A percentile compares a stretch with the other conserved stretches of the same genome.
phyloP scores from a whole-genome alignment of 1,284 basidiomycete genomes.

The Ustilago trichophora region DNA sequence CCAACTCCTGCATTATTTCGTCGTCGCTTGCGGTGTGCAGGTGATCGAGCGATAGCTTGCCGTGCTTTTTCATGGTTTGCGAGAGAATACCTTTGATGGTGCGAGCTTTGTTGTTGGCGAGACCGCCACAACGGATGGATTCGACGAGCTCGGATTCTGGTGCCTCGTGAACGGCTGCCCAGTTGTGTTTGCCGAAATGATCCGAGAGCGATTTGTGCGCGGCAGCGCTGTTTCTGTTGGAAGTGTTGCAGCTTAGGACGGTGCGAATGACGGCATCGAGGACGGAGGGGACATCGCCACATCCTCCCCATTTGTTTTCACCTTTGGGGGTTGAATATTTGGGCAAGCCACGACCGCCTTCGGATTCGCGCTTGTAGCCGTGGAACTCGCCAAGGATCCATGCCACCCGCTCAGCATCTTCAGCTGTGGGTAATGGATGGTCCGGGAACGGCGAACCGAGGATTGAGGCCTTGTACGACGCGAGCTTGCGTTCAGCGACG shows the following conservation, averaged over 20 bases:
- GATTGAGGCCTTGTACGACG: conserved; percentile 40
- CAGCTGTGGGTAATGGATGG: conserved; percentile 43
- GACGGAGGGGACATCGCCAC: conserved; percentile 65
- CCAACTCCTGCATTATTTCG: conserved; percentile 73
- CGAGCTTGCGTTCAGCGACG: conserved; percentile 50
- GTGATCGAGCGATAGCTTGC: conserved; percentile 67
- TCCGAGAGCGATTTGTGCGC: conserved; percentile 74
- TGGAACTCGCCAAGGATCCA: conserved; percentile 55
- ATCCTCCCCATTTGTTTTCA: conserved; percentile 46
- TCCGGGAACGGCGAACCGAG: conserved; percentile 49
- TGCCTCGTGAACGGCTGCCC: conserved; percentile 73
- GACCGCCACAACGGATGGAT: conserved; percentile 75
- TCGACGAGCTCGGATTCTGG: conserved; percentile 72
- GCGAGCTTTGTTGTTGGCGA: conserved; percentile 78
- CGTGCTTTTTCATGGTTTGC: conserved; percentile 37
- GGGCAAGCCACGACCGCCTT: conserved; percentile 42
- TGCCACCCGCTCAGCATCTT: conserved; percentile 54
- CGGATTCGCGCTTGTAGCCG: conserved; percentile 48
- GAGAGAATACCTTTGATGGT: conserved; percentile 69
- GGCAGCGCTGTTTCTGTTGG: conserved; percentile 73
- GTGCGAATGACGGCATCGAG: conserved; percentile 78
- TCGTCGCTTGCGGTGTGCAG: conserved; percentile 70
- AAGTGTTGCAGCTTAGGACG: conserved; percentile 80
- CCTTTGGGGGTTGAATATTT: conserved; percentile 30
- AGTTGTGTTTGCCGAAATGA: conserved; percentile 74